These are phyloP conservation scores for Nymphaea colorata DNA, from an alignment of 164 flowering plant genomes.

Conservation along the genomic window DNA sequence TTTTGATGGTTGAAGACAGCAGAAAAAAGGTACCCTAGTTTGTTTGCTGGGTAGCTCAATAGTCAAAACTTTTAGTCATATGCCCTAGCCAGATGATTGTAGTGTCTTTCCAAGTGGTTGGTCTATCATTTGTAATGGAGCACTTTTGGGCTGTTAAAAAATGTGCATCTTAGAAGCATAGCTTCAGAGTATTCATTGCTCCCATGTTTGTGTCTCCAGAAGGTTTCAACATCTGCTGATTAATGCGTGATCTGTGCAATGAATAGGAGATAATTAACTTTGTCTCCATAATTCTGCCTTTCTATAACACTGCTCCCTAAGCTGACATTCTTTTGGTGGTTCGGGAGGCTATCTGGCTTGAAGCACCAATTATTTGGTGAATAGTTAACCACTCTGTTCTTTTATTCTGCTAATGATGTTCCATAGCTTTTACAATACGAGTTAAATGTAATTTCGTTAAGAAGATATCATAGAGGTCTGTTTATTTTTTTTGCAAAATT, in stretches of 20 bases:
- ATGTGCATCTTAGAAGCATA: not conserved
- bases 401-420: not conserved
- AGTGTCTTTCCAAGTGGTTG: not conserved
- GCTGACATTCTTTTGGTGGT: constrained; percentile 52
- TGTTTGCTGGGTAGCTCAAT: constrained; percentile 50
- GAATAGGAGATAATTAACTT: not conserved
- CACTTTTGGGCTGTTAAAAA: not conserved
- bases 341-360: constrained; percentile 46
- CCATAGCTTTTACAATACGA: not conserved
- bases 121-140: not conserved
- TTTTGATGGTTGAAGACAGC: constrained; percentile 77
- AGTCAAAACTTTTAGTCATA: constrained; percentile 16
- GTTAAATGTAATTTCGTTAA: not conserved
- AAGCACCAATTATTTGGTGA: no score
- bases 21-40: constrained; percentile 84
- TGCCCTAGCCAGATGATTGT: constrained; percentile 2
- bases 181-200: not conserved
- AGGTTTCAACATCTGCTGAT: not conserved
- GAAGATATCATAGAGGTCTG: not conserved
- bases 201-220: not conserved
- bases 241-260: not conserved
- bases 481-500: not conserved
- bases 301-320: constrained; percentile 11
- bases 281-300: not conserved
- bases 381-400: constrained; percentile 2